Conservation (phyloP, 2,329 filamentous ascomycete species). For the Hansfordia pulvinata region DNA sequence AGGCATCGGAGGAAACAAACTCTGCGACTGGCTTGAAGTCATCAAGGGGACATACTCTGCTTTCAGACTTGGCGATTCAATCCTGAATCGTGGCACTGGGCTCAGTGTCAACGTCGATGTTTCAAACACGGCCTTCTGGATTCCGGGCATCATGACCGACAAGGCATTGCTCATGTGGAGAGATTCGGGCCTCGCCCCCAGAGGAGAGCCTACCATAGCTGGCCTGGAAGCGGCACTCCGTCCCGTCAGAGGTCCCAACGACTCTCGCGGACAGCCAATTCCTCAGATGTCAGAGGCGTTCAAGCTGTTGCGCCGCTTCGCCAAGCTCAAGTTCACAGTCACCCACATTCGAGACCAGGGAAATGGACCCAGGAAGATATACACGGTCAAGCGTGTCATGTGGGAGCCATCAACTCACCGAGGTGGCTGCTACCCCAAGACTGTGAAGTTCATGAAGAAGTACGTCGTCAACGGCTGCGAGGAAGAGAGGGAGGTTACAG, state of each 20-base stretch:
- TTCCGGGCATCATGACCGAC: too few relatives aligned
- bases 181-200: too few relatives aligned
- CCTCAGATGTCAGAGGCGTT: conserved; percentile 45
- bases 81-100: conserved; percentile 33
- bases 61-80: conserved; percentile 55
- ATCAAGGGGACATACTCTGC: conserved; percentile 86
- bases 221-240: conserved; percentile 15
- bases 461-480: too few relatives aligned
- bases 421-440: conserved; percentile 33
- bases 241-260: too few relatives aligned
- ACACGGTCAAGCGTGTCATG: conserved; percentile 34
- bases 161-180: conserved; percentile 14
- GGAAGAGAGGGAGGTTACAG: conserved; percentile 27
- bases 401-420: conserved; percentile 29
- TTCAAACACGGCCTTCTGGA: conserved; percentile 86
- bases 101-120: conserved; percentile 83
- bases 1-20: conserved; percentile 27
- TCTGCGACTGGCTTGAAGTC: conserved; percentile 59
- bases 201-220: conserved; percentile 12
- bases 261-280: too few relatives aligned
- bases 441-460: conserved; percentile 40
- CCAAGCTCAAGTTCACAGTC: conserved; percentile 41
- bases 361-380: too few relatives aligned
- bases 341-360: conserved; percentile 34
- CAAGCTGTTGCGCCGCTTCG: conserved; percentile 37